Evolutionary conservation across 345 rosid species (phyloP), one percentile per base, ranked within the genome.

Genomic region (Chamaenerion angustifolium): DNA sequence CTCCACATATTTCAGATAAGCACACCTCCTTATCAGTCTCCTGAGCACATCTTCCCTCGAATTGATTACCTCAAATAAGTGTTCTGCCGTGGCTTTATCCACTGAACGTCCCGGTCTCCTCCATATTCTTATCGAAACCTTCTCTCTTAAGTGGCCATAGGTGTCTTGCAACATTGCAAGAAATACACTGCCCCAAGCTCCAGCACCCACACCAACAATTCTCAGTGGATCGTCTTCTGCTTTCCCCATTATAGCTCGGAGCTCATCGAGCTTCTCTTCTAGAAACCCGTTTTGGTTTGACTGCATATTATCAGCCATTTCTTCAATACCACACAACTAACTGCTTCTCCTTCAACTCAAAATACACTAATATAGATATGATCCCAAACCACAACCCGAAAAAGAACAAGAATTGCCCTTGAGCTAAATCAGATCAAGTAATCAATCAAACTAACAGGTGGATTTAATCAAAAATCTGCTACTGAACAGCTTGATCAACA

Each of bases 131-230:
- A 92, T 80, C 21, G 73, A 76, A 60, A 87, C 81, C 85, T 92
- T 92, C 11, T 87, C 85, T n/a, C 96, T 71, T 42, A 82, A 71
- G 27, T 80, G 66, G 49, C 98, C 95, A 58, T 82, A 92, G 62
- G 76, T 69, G 27, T 87, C 93, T 69, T 92, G 98, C 59, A 92
- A 65, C 71, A 92, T 66, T 16, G 98, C 94, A 53, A 82, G 69
- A 58, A 87, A 92, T 43, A 87, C 98, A 66, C 96, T 87, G 27
- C 96, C 96, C 96, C 98, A 92, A 49, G 96, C 98, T 51, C 98
- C 96, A 0, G 95, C 96, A 25, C 98, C 98, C 18, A 92, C 74
- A 17, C 96, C 88, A 9, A 84, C 96, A 47, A 87, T 82, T 67
- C 89, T 84, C 17, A 92, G 58, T 0, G 96, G 95, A 69, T 84